These are phyloP conservation scores for Botryosphaeria dothidea DNA, from an alignment of 2,329 filamentous ascomycete genomes.

Conservation along the genomic window DNA sequence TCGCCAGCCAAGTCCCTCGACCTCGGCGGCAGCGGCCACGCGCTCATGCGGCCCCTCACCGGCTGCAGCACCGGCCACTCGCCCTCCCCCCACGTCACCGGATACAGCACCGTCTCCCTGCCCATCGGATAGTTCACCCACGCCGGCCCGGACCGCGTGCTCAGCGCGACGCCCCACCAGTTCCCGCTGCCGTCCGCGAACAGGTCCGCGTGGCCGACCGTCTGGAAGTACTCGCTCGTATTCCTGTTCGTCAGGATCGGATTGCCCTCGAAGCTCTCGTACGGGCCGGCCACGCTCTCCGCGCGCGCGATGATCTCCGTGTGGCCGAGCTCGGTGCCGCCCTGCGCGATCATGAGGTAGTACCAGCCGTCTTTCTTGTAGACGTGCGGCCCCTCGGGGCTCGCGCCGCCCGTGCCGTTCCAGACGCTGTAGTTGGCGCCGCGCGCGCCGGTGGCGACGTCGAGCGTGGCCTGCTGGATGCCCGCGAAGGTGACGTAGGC, in stretches of 20 bases:
- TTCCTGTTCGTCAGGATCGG: conserved; percentile 30
- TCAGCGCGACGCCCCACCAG: conserved; percentile 52
- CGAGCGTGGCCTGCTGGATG: conserved; percentile 32
- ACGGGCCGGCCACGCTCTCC: conserved; percentile 27
- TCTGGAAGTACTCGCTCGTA: conserved; percentile 44
- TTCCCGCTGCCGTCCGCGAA: conserved; percentile 53
- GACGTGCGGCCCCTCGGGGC: conserved; percentile 33
- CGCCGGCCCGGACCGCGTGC: conserved; percentile 35
- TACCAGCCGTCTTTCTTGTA: conserved; percentile 34
- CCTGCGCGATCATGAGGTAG: conserved; percentile 28
- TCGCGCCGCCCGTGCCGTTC: conserved; percentile 38
- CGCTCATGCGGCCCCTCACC: conserved; percentile 48
- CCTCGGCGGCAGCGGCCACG: conserved; percentile 42
- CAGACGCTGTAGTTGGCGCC: conserved; percentile 27
- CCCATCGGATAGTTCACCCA: conserved; percentile 50
- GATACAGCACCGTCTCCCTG: conserved; percentile 53
- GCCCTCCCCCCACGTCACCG: conserved; percentile 50
- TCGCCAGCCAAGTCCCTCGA: conserved; percentile 38
- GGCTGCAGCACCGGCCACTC: conserved; percentile 41
- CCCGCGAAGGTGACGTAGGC: conserved; percentile 27
- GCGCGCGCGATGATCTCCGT: conserved; percentile 32
- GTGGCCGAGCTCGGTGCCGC: conserved; percentile 31
- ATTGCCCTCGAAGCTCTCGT: conserved; percentile 25
- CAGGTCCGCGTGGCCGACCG: conserved; percentile 59
- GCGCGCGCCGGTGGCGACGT: conserved; percentile 33